These are phyloP conservation scores for Beauveria sp. DNA, from an alignment of 2,329 filamentous ascomycete species.

Conservation along the genomic window DNA sequence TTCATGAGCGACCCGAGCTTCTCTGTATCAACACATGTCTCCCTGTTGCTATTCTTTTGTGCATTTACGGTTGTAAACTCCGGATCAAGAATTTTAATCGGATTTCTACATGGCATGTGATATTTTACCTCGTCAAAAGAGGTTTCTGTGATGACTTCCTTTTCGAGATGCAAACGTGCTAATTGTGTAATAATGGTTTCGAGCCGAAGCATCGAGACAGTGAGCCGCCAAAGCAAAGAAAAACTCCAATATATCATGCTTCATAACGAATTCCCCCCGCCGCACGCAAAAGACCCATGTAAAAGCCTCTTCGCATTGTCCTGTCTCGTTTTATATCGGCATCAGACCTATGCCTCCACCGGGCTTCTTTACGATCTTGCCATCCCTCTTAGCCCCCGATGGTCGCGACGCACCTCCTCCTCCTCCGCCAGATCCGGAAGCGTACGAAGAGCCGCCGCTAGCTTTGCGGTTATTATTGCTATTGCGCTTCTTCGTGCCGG, in stretches of 20 bases:
- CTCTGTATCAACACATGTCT: too few relatives aligned
- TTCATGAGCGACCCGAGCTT: too few relatives aligned
- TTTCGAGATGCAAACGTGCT: not conserved
- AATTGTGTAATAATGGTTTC: not conserved
- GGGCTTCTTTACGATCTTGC: constrained; percentile 26
- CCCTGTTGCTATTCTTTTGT: too few relatives aligned
- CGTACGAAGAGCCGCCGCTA: constrained; percentile 13
- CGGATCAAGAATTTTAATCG: not conserved
- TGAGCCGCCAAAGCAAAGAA: not conserved
- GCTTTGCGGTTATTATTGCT: constrained; percentile 25
- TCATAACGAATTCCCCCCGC: not conserved
- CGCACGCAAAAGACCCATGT: not conserved
- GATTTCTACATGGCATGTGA: not conserved
- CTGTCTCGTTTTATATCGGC: constrained; percentile 24
- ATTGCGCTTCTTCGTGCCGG: constrained; percentile 16
- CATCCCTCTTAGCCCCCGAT: constrained; percentile 19
- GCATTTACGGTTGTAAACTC: too few relatives aligned
- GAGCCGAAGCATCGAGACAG: not conserved
- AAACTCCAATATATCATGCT: constrained; percentile 6
- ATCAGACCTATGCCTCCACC: constrained; percentile 30
- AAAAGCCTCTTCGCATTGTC: not conserved
- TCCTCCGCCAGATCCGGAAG: constrained; percentile 10
- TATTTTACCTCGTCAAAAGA: not conserved
- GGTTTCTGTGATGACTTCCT: not conserved
- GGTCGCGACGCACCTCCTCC: not conserved